Base-by-base conservation (phyloP, 2,329 filamentous ascomycete genomes). In the Microdochium bolleyi region DNA sequence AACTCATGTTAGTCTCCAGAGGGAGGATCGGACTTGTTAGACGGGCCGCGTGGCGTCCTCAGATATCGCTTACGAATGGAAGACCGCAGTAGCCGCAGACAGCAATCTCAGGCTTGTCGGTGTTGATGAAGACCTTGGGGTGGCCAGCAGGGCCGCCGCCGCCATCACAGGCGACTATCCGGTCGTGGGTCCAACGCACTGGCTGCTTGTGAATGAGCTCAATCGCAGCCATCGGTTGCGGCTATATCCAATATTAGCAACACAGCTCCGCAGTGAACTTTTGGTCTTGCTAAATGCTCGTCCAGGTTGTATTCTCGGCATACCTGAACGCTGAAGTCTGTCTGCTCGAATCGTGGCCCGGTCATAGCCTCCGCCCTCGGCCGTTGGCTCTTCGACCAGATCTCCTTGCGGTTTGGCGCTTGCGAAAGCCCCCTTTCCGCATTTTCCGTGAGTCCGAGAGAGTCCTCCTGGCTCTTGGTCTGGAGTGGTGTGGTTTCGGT, bases 311-410 rank as follows among this genome's bases (percentile, higher is more conserved):
- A 38, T 52, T 24, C 48, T 49, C 19, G 16, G 66, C 83, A 61
- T 77, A 96, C 92, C 88, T 99, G 94, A 60, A 87, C 74, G 62
- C 86, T 83, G 74, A 97, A 92, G 65, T 95, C 89, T 32, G 90
- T 97, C 83, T 97, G 92, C 78, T 99, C 94, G 66, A 99, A 99
- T 62, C 92, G 80, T 59, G 94, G 94, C 44, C 94, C 94, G 44
- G 84, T 84, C 92, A 99, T 99, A 51, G 91, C 94, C 70, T 84
- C 73, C 52, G 83, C 80, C 63, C 92, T 80, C 38, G 90, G 84
- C 70, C 83, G 83, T 79, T 99, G 94, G 74, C 84, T 95, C 65
- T 83, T 75, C 56, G 89, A 90, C 94, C 94, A 99, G 55, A 89
- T 80, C 5, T 73, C 82, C 55, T 77, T 73, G 57, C 91, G 83